Conservation (phyloP, 2,329 filamentous ascomycete species). For the Penicillium concentricum region DNA sequence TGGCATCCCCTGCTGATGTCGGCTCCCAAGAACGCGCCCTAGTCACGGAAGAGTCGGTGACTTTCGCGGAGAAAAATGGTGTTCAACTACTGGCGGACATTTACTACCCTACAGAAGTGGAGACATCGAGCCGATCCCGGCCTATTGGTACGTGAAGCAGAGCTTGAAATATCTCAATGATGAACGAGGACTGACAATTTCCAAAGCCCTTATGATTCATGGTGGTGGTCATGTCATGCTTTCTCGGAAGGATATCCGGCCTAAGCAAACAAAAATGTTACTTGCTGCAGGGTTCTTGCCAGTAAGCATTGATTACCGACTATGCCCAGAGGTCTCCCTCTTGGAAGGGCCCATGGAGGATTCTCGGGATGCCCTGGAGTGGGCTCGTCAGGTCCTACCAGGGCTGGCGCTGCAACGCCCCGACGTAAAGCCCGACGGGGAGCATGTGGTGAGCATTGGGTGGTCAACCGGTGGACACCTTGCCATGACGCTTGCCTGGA, state of each 20-base stretch:
- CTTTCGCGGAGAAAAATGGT: background rate
- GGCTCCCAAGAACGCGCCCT: too few relatives aligned
- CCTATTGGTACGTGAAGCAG: constrained; percentile 8
- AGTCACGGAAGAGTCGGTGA: background rate
- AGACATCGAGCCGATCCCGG: background rate
- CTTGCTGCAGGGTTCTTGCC: constrained; percentile 46
- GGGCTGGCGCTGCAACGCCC: constrained; percentile 4
- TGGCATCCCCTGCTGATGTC: background rate
- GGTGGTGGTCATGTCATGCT: constrained; percentile 29
- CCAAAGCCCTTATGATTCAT: constrained; percentile 24
- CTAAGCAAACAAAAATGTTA: constrained; percentile 38
- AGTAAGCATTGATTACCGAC: constrained; percentile 51
- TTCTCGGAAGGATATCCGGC: constrained; percentile 20
- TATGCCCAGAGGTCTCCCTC: constrained; percentile 50
- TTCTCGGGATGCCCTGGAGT: constrained; percentile 35
- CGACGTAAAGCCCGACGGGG: constrained; percentile 11
- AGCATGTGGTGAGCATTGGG: constrained; percentile 44
- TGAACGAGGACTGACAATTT: background rate
- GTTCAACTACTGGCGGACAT: too few relatives aligned
- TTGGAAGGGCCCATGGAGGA: constrained; percentile 49
- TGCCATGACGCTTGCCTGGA: constrained; percentile 48
- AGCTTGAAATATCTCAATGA: background rate
- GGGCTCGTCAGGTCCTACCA: constrained; percentile 19
- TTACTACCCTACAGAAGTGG: too few relatives aligned
- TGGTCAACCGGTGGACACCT: constrained; percentile 53